Base-by-base conservation (phyloP, 352 stramenopile genomes). In the Peronosclerospora sorghi region DNA sequence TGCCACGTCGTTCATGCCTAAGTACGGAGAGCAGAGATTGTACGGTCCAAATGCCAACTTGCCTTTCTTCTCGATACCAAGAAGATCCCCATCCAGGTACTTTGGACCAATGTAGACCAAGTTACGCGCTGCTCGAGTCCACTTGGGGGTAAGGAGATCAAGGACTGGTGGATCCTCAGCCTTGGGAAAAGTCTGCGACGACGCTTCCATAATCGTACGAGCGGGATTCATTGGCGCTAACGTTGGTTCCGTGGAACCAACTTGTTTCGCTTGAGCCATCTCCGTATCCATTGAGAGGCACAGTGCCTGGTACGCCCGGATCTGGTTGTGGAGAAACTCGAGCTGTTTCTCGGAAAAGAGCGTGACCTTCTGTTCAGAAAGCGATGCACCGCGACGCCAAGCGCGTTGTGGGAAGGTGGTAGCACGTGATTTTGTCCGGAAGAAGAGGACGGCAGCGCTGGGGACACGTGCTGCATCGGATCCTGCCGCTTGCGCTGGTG, bases 341-440 rank as follows among this genome's bases (percentile, higher is more conserved):
- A 92, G 65, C 54, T 92, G 79, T 47, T 81, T 84, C 21, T 88
- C 79, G n/a, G 79, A 79, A 54, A 92, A 92, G 9, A 92, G 58
- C 29, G 69, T 49, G 15, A 68, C 55, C 34, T 84, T 85, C 9
- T 73, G 53, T 42, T 62, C 38, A 89, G 37, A 41, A 89, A 86
- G 24, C 73, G 76, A 43, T 71, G 71, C 15, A 60, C 67, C 0
- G 59, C 49, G 18, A 85, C 52, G 12, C 76, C 65, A 13, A 89
- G 49, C 37, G 71, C 20, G 4, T 12, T 12, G n/a, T n/a, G n/a
- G n/a, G n/a, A n/a, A n/a, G n/a, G n/a, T n/a, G n/a, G n/a, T n/a
- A n/a, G n/a, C n/a, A n/a, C n/a, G n/a, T n/a, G n/a, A 12, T 38
- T 2, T 24, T 35, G 39, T 20, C 35, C 35, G 23, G 54, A 48